Conservation (phyloP, 257 asterid genomes). For the Nicotiana obtusifolia region DNA sequence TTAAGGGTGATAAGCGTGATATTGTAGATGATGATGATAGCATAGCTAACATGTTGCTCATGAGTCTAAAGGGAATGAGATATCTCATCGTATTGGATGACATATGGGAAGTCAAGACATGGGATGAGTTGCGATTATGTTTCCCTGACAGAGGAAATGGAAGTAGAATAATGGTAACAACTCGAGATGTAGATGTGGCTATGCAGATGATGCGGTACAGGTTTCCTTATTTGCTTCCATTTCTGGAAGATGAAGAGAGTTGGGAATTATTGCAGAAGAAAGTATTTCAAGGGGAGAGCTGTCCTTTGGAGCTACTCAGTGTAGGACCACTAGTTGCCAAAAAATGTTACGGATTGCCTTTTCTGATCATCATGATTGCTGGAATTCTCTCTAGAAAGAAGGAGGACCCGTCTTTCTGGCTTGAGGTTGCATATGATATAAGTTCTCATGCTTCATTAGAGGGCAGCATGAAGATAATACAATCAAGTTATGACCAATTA, state of each 20-base stretch:
- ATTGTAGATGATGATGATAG: background rate
- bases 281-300: background rate
- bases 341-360: no score
- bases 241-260: background rate
- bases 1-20: background rate
- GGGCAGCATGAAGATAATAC: no score
- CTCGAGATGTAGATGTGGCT: background rate
- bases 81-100: constrained; percentile 4
- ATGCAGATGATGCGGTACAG: no score
- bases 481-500: no score
- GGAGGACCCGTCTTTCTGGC: background rate
- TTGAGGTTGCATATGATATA: background rate
- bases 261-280: constrained; percentile 10
- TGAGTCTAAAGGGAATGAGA: background rate
- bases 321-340: background rate
- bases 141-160: background rate
- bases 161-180: constrained; percentile 9
- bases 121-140: background rate
- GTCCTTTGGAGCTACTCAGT: background rate
- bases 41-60: background rate
- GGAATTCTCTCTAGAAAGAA: background rate
- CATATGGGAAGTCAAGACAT: background rate
- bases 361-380: constrained; percentile 5
- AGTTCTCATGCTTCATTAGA: no score
- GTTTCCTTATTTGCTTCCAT: background rate